phyloP scores from a whole-genome alignment of 2,329 filamentous ascomycete species.

The Boeremia lycopersici region DNA sequence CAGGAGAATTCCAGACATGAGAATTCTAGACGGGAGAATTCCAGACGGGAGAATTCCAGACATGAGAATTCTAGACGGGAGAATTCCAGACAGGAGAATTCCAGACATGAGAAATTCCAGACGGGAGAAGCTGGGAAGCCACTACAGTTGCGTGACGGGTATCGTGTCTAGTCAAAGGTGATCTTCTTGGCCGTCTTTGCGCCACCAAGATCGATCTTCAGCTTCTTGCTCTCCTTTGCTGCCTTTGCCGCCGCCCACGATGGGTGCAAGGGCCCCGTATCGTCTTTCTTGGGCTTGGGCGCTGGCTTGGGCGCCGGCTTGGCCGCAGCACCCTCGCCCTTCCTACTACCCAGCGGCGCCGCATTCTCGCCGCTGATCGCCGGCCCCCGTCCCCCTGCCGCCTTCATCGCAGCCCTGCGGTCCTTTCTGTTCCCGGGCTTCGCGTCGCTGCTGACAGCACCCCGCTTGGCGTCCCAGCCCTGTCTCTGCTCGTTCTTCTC shows the following conservation, averaged over 20 bases:
- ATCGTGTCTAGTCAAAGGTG: conserved; percentile 59
- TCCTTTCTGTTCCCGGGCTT: conserved; percentile 31
- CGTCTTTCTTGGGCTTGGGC: conserved; percentile 50
- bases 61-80: too few species aligned
- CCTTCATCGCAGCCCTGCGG: conserved; percentile 14
- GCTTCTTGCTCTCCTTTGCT: conserved; percentile 62
- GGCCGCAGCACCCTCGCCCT: conserved; percentile 22
- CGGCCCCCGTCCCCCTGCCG: conserved; percentile 32
- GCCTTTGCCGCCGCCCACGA: conserved; percentile 68
- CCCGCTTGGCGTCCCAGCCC: conserved; percentile 65
- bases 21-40: too few species aligned
- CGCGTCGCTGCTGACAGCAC: conserved; percentile 53
- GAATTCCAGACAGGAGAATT: too few species aligned
- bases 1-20: too few species aligned
- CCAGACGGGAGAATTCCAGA: too few species aligned
- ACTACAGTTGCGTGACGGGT: not conserved
- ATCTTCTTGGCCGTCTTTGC: conserved; percentile 58
- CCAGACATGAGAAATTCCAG: too few species aligned
- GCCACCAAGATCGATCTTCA: conserved; percentile 40
- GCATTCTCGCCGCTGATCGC: conserved; percentile 42
- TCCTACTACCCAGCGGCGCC: conserved; percentile 32
- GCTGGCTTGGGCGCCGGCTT: conserved; percentile 30
- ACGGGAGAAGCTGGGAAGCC: too few species aligned
- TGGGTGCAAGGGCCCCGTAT: conserved; percentile 64
- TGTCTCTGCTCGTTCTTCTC: conserved; percentile 55